Evolutionary conservation across 768 basidiomycete genomes (phyloP).

Genomic region (Mrakia blollopis): DNA sequence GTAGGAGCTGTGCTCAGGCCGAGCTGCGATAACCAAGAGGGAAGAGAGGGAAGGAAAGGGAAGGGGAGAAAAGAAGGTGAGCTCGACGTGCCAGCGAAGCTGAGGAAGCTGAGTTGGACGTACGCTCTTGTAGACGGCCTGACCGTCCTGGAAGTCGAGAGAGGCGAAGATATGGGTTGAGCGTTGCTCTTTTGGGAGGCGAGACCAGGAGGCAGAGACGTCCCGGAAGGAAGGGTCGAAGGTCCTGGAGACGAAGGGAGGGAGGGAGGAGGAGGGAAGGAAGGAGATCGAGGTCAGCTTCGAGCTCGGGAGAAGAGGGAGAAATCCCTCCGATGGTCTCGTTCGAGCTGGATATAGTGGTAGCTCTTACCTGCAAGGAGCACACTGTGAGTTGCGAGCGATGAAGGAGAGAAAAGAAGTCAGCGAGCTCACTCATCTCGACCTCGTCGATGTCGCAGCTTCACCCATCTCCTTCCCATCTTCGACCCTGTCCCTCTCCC

Average conservation of each 20-base stretch:
- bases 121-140: constrained; percentile 75
- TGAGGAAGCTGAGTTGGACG: constrained; percentile 9
- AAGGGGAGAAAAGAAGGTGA: constrained; percentile 26
- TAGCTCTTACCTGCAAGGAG: constrained; percentile 83
- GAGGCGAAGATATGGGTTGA: constrained; percentile 88
- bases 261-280: neutral
- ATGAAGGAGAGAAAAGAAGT: neutral
- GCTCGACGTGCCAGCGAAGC: constrained; percentile 2
- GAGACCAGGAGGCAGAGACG: constrained; percentile 78
- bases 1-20: constrained; percentile 78
- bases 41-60: neutral
- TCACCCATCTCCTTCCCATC: constrained; percentile 4
- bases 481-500: neutral
- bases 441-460: neutral
- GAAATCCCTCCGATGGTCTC: neutral
- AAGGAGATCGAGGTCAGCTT: neutral
- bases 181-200: constrained; percentile 56
- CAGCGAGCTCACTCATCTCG: neutral
- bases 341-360: neutral
- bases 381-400: constrained; percentile 8
- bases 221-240: constrained; percentile 79
- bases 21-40: constrained; percentile 52
- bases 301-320: neutral
- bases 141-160: constrained; percentile 76
- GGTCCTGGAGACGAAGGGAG: constrained; percentile 51